Conservation (phyloP, 495 filamentous ascomycete genomes). For the Hypoxylon crocopeplum region DNA sequence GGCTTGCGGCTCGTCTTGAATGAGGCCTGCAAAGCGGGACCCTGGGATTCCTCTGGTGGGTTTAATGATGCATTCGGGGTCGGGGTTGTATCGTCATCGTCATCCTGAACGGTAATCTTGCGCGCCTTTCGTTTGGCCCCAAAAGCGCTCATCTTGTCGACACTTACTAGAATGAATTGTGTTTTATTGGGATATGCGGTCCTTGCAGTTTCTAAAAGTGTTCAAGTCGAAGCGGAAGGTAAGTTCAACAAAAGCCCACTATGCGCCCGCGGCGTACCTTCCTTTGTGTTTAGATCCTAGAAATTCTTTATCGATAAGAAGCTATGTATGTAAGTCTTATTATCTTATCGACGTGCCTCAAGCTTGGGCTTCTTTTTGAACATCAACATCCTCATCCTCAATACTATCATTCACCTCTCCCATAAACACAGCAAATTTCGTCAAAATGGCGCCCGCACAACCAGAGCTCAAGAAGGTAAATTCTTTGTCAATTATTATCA, state of each 20-base stretch:
- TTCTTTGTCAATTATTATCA: neutral
- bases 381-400: slow-evolving; percentile 28
- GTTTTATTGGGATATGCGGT: too few relatives aligned
- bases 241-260: neutral
- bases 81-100: slow-evolving; percentile 60
- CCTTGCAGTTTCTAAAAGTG: too few relatives aligned
- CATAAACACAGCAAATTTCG: too few relatives aligned
- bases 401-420: neutral
- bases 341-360: slow-evolving; percentile 23
- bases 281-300: neutral
- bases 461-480: slow-evolving; percentile 96
- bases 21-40: slow-evolving; percentile 42
- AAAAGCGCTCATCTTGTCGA: slow-evolving; percentile 72
- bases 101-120: slow-evolving; percentile 73
- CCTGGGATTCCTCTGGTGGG: slow-evolving; percentile 42
- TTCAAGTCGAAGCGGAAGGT: too few relatives aligned
- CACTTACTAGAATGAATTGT: too few relatives aligned
- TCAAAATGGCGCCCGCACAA: slow-evolving; percentile 96
- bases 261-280: neutral
- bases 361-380: slow-evolving; percentile 19
- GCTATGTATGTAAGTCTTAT: neutral
- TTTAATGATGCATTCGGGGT: slow-evolving; percentile 33
- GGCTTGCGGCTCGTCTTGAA: slow-evolving; percentile 56
- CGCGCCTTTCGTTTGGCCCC: slow-evolving; percentile 73
- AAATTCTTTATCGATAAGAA: slow-evolving; percentile 35